Evolutionary conservation across 495 filamentous ascomycete genomes (phyloP).

Genomic region (Apodospora peruviana): DNA sequence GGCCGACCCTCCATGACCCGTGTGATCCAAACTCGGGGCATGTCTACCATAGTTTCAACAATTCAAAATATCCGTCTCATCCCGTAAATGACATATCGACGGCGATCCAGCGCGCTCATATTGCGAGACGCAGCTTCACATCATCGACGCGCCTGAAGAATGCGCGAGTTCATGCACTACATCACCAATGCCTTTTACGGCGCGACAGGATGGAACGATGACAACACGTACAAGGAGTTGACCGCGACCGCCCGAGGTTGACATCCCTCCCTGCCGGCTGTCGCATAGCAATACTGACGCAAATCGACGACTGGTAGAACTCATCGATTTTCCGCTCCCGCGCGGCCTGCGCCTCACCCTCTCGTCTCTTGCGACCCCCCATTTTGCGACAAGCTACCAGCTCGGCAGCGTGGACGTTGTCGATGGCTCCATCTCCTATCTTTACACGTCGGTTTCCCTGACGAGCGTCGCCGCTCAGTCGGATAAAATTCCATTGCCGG

Average conservation of each 20-base stretch:
- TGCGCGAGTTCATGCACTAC: constrained; percentile 99
- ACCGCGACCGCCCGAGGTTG: constrained; percentile 80
- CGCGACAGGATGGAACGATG: constrained; percentile 80
- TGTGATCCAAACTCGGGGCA: no score
- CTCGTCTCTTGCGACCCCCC: constrained; percentile 83
- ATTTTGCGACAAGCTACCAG: constrained; percentile 88
- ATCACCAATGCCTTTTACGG: constrained; percentile 88
- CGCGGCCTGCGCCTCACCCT: constrained; percentile 72
- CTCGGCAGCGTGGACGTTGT: constrained; percentile 79
- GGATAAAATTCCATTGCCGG: constrained; percentile 40
- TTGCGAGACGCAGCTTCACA: constrained; percentile 11
- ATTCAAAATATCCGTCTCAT: not conserved
- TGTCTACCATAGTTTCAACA: not conserved
- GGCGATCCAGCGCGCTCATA: constrained; percentile 12
- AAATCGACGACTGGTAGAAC: constrained; percentile 42
- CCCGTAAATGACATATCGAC: constrained; percentile 15
- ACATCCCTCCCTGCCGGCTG: constrained; percentile 2
- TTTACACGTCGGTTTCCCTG: constrained; percentile 78
- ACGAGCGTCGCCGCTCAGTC: constrained; percentile 41
- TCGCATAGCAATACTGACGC: not conserved
- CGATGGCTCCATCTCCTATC: constrained; percentile 85
- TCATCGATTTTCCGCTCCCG: constrained; percentile 81
- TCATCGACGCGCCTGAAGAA: no score
- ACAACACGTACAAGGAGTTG: constrained; percentile 87
- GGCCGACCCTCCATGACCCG: no score